Conservation (phyloP, 73 alveolate species). For the Paramecium pentaurelia region DNA sequence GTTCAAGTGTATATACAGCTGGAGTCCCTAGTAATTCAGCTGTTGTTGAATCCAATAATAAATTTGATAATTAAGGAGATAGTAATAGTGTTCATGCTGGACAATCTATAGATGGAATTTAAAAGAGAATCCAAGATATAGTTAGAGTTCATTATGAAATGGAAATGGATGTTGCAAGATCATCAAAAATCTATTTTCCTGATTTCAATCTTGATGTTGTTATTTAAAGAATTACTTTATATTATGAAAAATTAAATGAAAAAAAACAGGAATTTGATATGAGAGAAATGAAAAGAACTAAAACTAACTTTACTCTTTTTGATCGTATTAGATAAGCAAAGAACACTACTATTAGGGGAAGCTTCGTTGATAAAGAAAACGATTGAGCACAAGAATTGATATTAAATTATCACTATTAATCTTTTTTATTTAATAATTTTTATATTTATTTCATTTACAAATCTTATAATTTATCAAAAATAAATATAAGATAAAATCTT, state of each 20-base stretch:
- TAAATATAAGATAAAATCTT: no score
- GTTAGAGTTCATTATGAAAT: background rate
- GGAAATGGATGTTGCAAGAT: background rate
- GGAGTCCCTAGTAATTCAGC: background rate
- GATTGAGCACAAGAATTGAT: background rate
- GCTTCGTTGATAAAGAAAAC: background rate
- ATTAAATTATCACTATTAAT: background rate
- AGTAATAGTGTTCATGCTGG: background rate
- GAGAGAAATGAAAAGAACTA: conserved; percentile 10
- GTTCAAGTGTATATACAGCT: background rate
- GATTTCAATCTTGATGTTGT: background rate
- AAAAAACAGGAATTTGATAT: background rate
- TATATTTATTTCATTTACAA: no score
- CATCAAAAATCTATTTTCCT: conserved; percentile 15
- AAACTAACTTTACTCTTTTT: background rate
- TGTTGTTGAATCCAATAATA: background rate
- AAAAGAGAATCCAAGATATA: background rate
- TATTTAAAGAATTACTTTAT: background rate
- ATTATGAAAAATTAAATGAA: background rate
- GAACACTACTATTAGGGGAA: background rate
- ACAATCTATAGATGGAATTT: background rate
- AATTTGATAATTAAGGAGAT: background rate
- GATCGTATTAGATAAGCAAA: conserved; percentile 7
- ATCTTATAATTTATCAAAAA: no score
- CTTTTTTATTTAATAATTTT: background rate